phyloP scores from a whole-genome alignment of 129 eudicot species.

The Escallonia herrerae region DNA sequence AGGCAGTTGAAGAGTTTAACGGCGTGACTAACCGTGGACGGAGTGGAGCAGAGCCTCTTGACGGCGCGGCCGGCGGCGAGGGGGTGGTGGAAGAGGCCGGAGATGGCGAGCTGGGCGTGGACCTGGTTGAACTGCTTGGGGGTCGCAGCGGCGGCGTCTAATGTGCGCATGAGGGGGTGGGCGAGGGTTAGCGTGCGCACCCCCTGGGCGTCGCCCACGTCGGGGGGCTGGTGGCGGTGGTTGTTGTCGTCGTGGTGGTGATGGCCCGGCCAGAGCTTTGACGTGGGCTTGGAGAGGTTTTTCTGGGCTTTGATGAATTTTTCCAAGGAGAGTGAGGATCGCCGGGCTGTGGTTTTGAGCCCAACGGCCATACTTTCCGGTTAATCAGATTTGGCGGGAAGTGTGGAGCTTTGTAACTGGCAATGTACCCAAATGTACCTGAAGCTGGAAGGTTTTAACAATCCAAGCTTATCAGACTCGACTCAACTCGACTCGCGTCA shows the following conservation, averaged over 20 bases:
- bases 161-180: constrained; percentile 40
- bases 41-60: constrained; percentile 50
- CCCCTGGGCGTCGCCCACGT: constrained; percentile 4
- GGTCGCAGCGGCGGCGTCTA: constrained; percentile 25
- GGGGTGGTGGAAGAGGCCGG: constrained; percentile 53
- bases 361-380: constrained; percentile 13
- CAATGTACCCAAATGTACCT: too few relatives aligned
- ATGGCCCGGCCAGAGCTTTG: constrained; percentile 37
- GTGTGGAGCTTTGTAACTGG: background rate
- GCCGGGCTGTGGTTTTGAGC: background rate
- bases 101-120: constrained; percentile 48
- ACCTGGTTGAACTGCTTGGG: constrained; percentile 45
- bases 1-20: constrained; percentile 22
- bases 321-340: constrained; percentile 33
- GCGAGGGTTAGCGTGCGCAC: constrained; percentile 24
- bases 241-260: background rate
- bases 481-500: too few relatives aligned
- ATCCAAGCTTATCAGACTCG: too few relatives aligned
- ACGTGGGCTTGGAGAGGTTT: constrained; percentile 34
- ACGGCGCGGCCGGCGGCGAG: constrained; percentile 41
- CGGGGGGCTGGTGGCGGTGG: background rate
- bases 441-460: too few relatives aligned
- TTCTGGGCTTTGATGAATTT: constrained; percentile 49
- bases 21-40: constrained; percentile 25
- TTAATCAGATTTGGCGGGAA: constrained; percentile 18